These are phyloP conservation scores for Diaporthe batatas DNA, from an alignment of 2,329 filamentous ascomycete genomes.

Conservation along the genomic window DNA sequence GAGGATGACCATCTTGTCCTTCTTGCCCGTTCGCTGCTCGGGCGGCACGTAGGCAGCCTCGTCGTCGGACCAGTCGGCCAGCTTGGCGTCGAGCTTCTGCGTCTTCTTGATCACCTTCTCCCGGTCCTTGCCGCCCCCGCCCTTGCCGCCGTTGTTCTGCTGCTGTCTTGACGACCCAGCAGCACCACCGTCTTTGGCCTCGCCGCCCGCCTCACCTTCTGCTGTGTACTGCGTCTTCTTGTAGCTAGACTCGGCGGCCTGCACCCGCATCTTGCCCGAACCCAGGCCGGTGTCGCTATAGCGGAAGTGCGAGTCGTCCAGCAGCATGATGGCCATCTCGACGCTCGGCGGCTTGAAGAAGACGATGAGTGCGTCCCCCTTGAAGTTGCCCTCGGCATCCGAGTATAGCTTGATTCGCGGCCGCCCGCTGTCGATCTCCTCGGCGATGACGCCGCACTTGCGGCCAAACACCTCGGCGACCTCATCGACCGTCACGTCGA, in stretches of 20 bases:
- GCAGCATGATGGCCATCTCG: conserved; percentile 81
- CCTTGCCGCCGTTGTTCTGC: conserved; percentile 38
- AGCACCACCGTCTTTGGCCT: conserved; percentile 56
- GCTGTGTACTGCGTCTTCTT: conserved; percentile 84
- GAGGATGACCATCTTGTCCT: conserved; percentile 87
- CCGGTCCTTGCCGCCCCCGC: conserved; percentile 76
- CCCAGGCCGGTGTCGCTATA: conserved; percentile 65
- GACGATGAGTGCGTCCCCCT: conserved; percentile 91
- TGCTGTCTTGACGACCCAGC: conserved; percentile 44
- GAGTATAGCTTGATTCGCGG: conserved; percentile 95
- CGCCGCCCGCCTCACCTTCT: conserved; percentile 50
- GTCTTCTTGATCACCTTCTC: conserved; percentile 93
- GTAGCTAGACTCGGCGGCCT: conserved; percentile 89
- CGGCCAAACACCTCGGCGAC: conserved; percentile 84
- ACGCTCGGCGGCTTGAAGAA: conserved; percentile 98
- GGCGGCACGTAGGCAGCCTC: conserved; percentile 68
- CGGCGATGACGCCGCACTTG: conserved; percentile 91
- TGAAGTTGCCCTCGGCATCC: conserved; percentile 85
- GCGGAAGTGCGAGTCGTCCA: conserved; percentile 87
- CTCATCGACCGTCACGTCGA: conserved; percentile 83
- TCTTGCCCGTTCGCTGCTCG: conserved; percentile 65
- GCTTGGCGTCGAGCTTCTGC: conserved; percentile 89
- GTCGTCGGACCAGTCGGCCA: conserved; percentile 96
- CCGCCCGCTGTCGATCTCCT: conserved; percentile 89
- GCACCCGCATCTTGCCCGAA: conserved; percentile 80